Conservation (phyloP, 371 early-diverging fungal species). For the Mucor saturninus region DNA sequence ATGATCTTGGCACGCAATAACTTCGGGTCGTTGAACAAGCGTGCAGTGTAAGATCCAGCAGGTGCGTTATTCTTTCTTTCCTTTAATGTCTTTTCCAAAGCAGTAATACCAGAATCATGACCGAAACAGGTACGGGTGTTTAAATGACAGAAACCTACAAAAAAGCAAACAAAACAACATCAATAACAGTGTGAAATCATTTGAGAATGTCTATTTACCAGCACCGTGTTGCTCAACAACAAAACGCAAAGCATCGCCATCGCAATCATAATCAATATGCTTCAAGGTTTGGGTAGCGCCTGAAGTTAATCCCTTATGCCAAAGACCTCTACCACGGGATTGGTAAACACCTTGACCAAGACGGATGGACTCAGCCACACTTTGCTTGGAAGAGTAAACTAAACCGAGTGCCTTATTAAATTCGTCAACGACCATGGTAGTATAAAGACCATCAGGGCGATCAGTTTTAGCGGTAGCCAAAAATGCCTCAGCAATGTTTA, state of each 20-base stretch:
- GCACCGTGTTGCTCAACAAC: slow-evolving; percentile 87
- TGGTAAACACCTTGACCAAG: slow-evolving; percentile 90
- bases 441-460: slow-evolving; percentile 86
- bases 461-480: slow-evolving; percentile 74
- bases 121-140: slow-evolving; percentile 95
- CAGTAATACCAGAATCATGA: slow-evolving; percentile 72
- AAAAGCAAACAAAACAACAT: not conserved
- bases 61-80: slow-evolving; percentile 76
- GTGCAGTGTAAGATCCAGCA: slow-evolving; percentile 89
- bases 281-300: slow-evolving; percentile 89
- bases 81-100: slow-evolving; percentile 68
- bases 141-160: slow-evolving; percentile 91
- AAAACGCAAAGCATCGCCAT: slow-evolving; percentile 87
- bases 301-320: slow-evolving; percentile 95
- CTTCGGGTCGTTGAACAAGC: slow-evolving; percentile 83
- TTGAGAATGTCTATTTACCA: slow-evolving; percentile 50
- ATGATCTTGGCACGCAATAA: slow-evolving; percentile 90
- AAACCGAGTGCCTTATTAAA: slow-evolving; percentile 88
- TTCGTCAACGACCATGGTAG: slow-evolving; percentile 94
- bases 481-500: slow-evolving; percentile 75
- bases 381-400: slow-evolving; percentile 86
- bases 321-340: slow-evolving; percentile 88
- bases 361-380: slow-evolving; percentile 82
- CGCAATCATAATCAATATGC: slow-evolving; percentile 86
- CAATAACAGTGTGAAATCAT: too few species aligned